Percentiles rank a stretch among this genome's conserved stretches.
Conservation (phyloP, 148 eudicot genomes). For the Salicornia ramosissima region DNA sequence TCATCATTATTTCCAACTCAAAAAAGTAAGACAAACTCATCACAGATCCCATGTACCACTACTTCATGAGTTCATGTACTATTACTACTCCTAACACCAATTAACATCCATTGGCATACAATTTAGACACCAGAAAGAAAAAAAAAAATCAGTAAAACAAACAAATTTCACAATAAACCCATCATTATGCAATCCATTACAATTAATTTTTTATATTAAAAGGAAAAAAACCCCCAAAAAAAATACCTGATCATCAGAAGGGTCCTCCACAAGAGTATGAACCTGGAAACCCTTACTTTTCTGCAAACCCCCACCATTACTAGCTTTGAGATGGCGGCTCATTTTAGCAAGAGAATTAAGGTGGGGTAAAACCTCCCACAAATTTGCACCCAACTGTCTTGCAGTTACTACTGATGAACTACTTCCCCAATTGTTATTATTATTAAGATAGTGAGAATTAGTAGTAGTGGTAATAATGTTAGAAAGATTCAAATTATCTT, state of each 20-base stretch:
- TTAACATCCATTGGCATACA: background rate
- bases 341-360: constrained; percentile 29
- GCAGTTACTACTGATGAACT: constrained; percentile 43
- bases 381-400: constrained; percentile 70
- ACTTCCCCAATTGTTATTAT: background rate
- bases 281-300: constrained; percentile 35
- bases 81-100: too few species aligned
- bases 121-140: background rate
- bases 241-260: constrained; percentile 46
- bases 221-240: constrained; percentile 7
- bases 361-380: constrained; percentile 63
- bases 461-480: background rate
- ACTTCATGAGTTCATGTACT: too few species aligned
- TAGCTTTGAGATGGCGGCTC: constrained; percentile 24
- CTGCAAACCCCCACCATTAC: constrained; percentile 6
- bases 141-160: background rate
- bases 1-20: too few species aligned
- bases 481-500: background rate
- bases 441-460: background rate
- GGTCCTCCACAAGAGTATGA: constrained; percentile 28
- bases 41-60: background rate
- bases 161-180: background rate
- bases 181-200: background rate
- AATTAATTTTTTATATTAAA: background rate
- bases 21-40: constrained; percentile 3